Conservation (phyloP, 148 eudicot genomes). For the Rhododendron ovatum region DNA sequence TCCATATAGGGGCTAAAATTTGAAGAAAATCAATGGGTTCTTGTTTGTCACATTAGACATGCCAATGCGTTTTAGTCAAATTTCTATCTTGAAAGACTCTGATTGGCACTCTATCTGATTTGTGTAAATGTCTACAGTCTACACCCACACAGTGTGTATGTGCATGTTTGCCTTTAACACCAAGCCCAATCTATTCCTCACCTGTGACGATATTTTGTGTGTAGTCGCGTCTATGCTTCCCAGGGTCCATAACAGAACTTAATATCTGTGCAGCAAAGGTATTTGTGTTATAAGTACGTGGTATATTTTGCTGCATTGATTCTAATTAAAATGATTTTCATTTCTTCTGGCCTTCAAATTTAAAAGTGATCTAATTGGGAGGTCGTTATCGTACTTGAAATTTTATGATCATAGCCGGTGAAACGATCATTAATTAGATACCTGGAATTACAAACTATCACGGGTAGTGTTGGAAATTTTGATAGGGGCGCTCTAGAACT, state of each 20-base stretch:
- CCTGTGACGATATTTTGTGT: neutral
- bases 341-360: neutral
- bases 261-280: neutral
- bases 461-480: neutral
- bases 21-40: neutral
- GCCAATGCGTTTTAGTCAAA: neutral
- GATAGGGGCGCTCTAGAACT: neutral
- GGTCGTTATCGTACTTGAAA: neutral
- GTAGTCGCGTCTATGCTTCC: neutral
- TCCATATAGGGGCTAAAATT: neutral
- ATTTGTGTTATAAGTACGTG: neutral
- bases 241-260: neutral
- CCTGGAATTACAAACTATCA: neutral
- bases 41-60: neutral
- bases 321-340: neutral
- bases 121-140: neutral
- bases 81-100: neutral
- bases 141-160: neutral
- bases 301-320: neutral
- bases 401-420: neutral
- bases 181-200: neutral
- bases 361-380: neutral
- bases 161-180: neutral
- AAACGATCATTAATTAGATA: neutral
- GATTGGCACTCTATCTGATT: neutral